Evolutionary conservation across 2,329 filamentous ascomycete species (phyloP), one percentile per base, ranked within the genome.

Genomic region (Akanthomyces lecanii): DNA sequence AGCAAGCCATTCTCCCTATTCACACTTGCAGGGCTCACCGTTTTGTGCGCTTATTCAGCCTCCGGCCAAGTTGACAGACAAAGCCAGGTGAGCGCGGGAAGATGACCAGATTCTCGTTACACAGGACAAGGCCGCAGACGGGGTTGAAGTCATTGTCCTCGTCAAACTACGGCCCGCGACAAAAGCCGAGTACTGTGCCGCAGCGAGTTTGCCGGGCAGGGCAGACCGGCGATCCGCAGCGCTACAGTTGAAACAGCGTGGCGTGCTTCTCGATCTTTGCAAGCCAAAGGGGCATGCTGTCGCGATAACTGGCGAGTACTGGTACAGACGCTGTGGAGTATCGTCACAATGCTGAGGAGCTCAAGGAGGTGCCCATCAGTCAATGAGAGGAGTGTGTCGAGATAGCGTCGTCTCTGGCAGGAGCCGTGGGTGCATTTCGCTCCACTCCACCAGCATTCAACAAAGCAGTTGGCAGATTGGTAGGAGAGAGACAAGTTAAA

Each of bases 251-350:
- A 69, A 69, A 69, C 68, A 64, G 52, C 54, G 66, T 66, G 67
- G 67, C 66, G 66, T 65, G 69, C 67, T 42, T 68, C 72, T 66
- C 64, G 69, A 69, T 63, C 61, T 62, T 28, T 16, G 30, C n/a
- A 40, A 7, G 18, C 30, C 36, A 38, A 36, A 12, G 33, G 33
- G 36, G 28, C 38, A 53, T 23, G 23, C 25, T 33, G 57, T 48
- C 23, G 38, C 48, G 38, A 61, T 12, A 11, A n/a, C 33, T 40
- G 23, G 18, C 6, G 38, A 40, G 21, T 23, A 21, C 40, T 16
- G 53, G 21, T 23, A 21, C 40, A 23, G 53, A 44, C 23, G 25
- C 16, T 28, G 53, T 44, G 48, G 50, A 54, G 58, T 44, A 40
- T 33, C 11, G 58, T 61, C 56, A 54, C 58, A 53, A 25, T 61